phyloP scores from a whole-genome alignment of 2,329 filamentous ascomycete genomes.

The Ilyonectria sp. region DNA sequence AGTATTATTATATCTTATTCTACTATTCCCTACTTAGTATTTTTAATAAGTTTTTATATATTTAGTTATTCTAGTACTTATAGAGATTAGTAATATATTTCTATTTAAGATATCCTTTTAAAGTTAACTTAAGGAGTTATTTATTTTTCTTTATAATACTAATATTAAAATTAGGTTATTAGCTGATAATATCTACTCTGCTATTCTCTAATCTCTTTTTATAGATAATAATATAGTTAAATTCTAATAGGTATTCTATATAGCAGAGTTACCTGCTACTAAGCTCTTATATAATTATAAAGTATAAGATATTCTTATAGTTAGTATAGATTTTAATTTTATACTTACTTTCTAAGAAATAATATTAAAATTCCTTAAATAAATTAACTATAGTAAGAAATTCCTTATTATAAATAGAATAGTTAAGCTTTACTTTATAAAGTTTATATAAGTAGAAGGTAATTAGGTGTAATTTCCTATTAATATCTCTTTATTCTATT shows the following conservation, averaged over 20 bases:
- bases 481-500: conserved; percentile 31
- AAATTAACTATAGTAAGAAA: conserved; percentile 43
- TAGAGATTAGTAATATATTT: conserved; percentile 15
- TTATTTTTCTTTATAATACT: conserved; percentile 1
- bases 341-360: conserved; percentile 34
- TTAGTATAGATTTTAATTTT: conserved; percentile 40
- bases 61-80: background rate
- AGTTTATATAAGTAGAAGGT: conserved; percentile 41
- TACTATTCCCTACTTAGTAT: background rate
- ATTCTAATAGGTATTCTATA: conserved; percentile 36
- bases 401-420: conserved; percentile 45
- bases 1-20: too few species aligned
- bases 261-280: conserved; percentile 33
- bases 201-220: conserved; percentile 31
- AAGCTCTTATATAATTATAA: conserved; percentile 35
- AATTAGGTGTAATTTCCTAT: conserved; percentile 30
- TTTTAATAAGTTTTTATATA: background rate
- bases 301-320: conserved; percentile 43
- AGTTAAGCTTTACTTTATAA: conserved; percentile 41
- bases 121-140: background rate
- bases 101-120: background rate
- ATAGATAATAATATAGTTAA: conserved; percentile 39
- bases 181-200: conserved; percentile 19
- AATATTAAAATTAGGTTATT: conserved; percentile 20
- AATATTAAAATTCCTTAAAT: conserved; percentile 46